Percentiles rank a stretch among this genome's conserved stretches.
phyloP scores from a whole-genome alignment of 208 protist species.

The Porcisia deanei region DNA sequence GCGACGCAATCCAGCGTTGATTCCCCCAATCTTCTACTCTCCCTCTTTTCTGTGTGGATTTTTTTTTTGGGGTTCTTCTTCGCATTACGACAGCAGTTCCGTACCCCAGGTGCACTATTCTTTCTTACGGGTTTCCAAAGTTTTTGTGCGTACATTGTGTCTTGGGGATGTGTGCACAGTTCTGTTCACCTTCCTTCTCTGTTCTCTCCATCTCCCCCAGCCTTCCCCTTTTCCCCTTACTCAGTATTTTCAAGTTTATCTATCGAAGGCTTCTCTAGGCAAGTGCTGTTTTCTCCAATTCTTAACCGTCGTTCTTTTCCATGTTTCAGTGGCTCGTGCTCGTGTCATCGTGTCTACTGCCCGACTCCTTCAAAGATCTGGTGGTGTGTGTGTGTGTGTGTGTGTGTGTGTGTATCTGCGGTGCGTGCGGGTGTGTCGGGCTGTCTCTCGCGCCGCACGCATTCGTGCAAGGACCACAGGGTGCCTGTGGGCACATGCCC shows the following conservation, averaged over 20 bases:
- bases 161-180: too few species aligned
- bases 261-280: too few species aligned
- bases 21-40: background rate
- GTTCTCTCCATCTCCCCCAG: background rate
- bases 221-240: background rate
- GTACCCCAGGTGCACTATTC: too few species aligned
- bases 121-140: background rate
- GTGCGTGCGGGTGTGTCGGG: background rate
- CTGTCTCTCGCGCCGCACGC: too few species aligned
- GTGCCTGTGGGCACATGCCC: too few species aligned
- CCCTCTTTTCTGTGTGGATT: background rate
- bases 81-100: too few species aligned
- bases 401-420: background rate
- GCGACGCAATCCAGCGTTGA: background rate
- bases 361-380: background rate
- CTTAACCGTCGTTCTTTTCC: too few species aligned
- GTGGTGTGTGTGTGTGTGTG: background rate
- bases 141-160: background rate
- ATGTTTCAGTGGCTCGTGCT: background rate
- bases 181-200: background rate
- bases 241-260: too few species aligned
- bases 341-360: background rate
- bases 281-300: too few species aligned
- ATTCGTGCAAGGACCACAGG: too few species aligned
- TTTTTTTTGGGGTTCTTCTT: background rate